Evolutionary conservation across 2,329 filamentous ascomycete genomes (phyloP).

Genomic region (Leptodontidium sp.): DNA sequence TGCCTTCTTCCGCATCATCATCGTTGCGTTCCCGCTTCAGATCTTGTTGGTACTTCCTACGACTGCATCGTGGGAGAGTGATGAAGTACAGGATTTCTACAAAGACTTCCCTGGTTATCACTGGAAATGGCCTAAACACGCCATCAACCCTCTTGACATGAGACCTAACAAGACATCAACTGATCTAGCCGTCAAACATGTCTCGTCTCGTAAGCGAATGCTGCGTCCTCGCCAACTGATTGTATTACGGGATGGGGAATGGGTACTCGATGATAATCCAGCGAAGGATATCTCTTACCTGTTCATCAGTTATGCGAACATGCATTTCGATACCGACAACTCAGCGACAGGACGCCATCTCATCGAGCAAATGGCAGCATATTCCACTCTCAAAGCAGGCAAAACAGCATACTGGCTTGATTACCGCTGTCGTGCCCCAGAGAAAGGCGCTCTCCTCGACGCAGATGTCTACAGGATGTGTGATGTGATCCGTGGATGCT

Average conservation of each 20-base stretch:
- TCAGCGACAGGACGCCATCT: constrained; percentile 17
- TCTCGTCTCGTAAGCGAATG: constrained; percentile 9
- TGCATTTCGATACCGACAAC: constrained; percentile 27
- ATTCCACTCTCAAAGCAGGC: constrained; percentile 6
- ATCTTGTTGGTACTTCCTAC: constrained; percentile 35
- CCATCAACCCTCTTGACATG: constrained; percentile 41
- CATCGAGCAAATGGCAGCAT: constrained; percentile 22
- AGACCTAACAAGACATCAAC: constrained; percentile 15
- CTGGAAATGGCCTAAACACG: constrained; percentile 43
- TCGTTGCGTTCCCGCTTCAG: constrained; percentile 39
- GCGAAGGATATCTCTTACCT: constrained; percentile 21
- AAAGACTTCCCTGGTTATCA: constrained; percentile 40
- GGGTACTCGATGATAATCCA: constrained; percentile 20
- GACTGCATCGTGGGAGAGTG: constrained; percentile 34
- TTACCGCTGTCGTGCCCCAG: constrained; percentile 23
- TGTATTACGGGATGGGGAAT: constrained; percentile 20
- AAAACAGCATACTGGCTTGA: constrained; percentile 32
- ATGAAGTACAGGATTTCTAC: constrained; percentile 34
- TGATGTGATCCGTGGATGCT: constrained; percentile 34
- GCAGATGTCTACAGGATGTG: constrained; percentile 36
- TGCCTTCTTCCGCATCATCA: constrained; percentile 29
- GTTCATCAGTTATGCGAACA: constrained; percentile 29
- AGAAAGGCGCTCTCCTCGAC: constrained; percentile 18
- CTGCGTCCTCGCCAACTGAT: constrained; percentile 24
- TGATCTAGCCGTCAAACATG: neutral